These are phyloP conservation scores for Penicillium atrosanguineum DNA, from an alignment of 495 filamentous ascomycete genomes.

Conservation along the genomic window DNA sequence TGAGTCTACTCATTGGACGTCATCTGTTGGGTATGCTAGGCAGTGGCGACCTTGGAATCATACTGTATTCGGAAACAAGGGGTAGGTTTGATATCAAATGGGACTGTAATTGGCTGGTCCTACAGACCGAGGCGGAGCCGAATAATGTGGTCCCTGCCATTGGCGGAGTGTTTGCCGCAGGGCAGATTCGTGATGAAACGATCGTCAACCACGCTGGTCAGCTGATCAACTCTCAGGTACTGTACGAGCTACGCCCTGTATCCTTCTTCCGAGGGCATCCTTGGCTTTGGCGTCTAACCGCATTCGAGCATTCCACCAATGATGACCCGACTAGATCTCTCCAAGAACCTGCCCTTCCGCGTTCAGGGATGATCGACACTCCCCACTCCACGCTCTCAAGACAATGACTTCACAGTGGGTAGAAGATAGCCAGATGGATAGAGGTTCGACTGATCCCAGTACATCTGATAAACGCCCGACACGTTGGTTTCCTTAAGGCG, in stretches of 20 bases:
- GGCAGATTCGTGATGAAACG: background rate
- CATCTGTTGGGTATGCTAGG: too few relatives aligned
- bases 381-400: background rate
- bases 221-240: too few relatives aligned
- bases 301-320: too few relatives aligned
- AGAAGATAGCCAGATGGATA: slow-evolving; percentile 12
- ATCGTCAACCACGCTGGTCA: background rate
- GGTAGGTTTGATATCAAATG: background rate
- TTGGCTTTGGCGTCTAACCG: too few relatives aligned
- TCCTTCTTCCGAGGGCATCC: background rate
- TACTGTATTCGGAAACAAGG: background rate
- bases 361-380: background rate
- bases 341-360: too few relatives aligned
- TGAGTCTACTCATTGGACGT: too few relatives aligned
- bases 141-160: background rate
- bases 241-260: too few relatives aligned
- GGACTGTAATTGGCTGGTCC: background rate
- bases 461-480: slow-evolving; percentile 20
- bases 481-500: slow-evolving; percentile 22
- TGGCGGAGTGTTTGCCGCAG: background rate
- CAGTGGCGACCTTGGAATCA: background rate
- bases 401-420: slow-evolving; percentile 10
- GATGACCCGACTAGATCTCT: too few relatives aligned
- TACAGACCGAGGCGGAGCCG: background rate
- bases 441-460: slow-evolving; percentile 20